phyloP scores from a whole-genome alignment of 73 alveolate genomes.

The Paraurostyla sp. region DNA sequence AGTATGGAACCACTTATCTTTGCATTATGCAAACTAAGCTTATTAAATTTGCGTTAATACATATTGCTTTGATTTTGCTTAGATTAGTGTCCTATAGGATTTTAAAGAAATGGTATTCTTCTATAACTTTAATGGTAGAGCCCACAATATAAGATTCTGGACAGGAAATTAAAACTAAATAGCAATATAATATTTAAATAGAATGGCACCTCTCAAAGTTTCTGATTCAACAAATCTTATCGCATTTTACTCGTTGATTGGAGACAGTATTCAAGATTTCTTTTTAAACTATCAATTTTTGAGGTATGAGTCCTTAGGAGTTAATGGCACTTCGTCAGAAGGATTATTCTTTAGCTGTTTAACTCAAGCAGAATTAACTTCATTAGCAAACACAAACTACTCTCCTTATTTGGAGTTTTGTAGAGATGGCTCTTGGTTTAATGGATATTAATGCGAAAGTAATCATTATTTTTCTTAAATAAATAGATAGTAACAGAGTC shows the following conservation, averaged over 20 bases:
- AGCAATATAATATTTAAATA: not conserved
- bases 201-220: not conserved
- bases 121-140: conserved; percentile 2
- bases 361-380: not conserved
- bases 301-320: not conserved
- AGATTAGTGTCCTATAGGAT: not conserved
- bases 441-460: not conserved
- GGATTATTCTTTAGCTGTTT: no score
- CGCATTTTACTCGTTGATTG: not conserved
- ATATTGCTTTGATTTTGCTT: not conserved
- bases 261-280: not conserved
- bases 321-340: no score
- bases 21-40: not conserved
- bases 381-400: not conserved
- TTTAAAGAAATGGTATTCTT: conserved; percentile 1
- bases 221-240: not conserved
- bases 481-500: not conserved
- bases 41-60: not conserved
- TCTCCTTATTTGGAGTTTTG: not conserved
- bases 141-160: conserved; percentile 7
- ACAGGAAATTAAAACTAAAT: not conserved
- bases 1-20: not conserved
- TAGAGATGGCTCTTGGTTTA: not conserved
- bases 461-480: no score
- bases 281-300: not conserved